Conservation (phyloP, 2,329 filamentous ascomycete species). For the Xylariales sp. region DNA sequence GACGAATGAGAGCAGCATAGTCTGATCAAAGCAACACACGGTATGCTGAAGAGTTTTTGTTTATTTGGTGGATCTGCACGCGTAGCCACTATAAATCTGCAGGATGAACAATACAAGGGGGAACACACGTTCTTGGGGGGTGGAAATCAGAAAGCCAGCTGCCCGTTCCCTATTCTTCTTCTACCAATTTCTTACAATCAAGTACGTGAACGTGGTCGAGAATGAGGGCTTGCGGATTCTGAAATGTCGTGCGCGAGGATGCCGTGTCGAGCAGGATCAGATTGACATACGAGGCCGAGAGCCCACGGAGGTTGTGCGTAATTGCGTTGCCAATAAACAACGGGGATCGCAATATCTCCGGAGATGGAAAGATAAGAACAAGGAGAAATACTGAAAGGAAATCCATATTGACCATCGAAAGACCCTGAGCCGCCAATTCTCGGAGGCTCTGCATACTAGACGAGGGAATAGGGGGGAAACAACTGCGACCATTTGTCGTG, state of each 20-base stretch:
- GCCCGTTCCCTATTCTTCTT: too few relatives aligned
- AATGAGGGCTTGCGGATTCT: too few relatives aligned
- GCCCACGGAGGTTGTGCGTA: slow-evolving; percentile 4
- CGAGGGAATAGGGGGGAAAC: not conserved
- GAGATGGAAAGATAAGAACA: slow-evolving; percentile 4
- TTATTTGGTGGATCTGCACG: too few relatives aligned
- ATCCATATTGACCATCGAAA: slow-evolving; percentile 10
- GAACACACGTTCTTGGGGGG: too few relatives aligned
- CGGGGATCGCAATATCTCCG: slow-evolving; percentile 6
- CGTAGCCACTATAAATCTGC: too few relatives aligned
- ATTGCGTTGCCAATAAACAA: slow-evolving; percentile 5
- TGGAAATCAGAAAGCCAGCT: too few relatives aligned
- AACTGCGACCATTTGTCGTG: slow-evolving; percentile 12
- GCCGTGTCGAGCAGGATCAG: slow-evolving; percentile 1
- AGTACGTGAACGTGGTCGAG: too few relatives aligned
- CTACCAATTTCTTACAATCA: too few relatives aligned
- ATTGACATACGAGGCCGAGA: not conserved
- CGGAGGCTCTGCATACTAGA: slow-evolving; percentile 4
- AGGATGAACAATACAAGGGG: too few relatives aligned
- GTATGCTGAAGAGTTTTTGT: too few relatives aligned
- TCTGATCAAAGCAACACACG: too few relatives aligned
- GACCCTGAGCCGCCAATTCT: slow-evolving; percentile 5
- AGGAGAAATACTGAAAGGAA: slow-evolving; percentile 7
- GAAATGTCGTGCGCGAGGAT: slow-evolving; percentile 8
- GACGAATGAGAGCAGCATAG: too few relatives aligned